Evolutionary conservation across 129 eudicot genomes (phyloP).

Genomic region (Centaurea solstitialis): DNA sequence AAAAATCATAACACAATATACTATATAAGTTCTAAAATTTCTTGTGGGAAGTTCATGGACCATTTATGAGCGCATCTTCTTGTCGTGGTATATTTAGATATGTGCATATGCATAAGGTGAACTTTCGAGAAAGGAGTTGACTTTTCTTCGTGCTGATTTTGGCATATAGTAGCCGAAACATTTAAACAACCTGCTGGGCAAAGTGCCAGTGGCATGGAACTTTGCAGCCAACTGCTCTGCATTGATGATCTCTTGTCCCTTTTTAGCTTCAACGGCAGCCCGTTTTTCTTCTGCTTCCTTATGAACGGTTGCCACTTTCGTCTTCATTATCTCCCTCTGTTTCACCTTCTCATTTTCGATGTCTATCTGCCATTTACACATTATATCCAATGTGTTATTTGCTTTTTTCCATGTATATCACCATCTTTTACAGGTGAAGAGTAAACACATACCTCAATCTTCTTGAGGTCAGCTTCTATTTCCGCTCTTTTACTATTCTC

Average conservation of each 20-base stretch:
- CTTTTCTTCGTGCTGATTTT: not conserved
- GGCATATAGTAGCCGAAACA: constrained; percentile 37
- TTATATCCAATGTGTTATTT: not conserved
- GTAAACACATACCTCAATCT: constrained; percentile 52
- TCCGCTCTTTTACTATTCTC: constrained; percentile 62
- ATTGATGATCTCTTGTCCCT: constrained; percentile 50
- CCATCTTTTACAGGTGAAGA: not conserved
- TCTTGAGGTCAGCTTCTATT: constrained; percentile 54
- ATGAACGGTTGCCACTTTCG: constrained; percentile 49
- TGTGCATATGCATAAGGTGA: not conserved
- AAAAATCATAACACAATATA: not conserved
- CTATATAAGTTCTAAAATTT: not conserved
- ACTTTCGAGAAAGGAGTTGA: not conserved
- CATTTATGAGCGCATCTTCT: not conserved
- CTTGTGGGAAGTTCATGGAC: not conserved
- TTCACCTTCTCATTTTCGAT: constrained; percentile 57
- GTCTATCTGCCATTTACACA: constrained; percentile 43
- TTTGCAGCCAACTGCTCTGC: constrained; percentile 61
- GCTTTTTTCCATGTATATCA: not conserved
- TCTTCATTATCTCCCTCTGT: constrained; percentile 55
- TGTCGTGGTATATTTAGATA: not conserved
- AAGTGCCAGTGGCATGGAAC: constrained; percentile 55
- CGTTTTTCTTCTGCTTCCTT: constrained; percentile 69
- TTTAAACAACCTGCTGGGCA: constrained; percentile 50
- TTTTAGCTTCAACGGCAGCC: constrained; percentile 49